Base-by-base conservation (phyloP, 1,139 yeast genomes). In the Yamadazyma diospyri region DNA sequence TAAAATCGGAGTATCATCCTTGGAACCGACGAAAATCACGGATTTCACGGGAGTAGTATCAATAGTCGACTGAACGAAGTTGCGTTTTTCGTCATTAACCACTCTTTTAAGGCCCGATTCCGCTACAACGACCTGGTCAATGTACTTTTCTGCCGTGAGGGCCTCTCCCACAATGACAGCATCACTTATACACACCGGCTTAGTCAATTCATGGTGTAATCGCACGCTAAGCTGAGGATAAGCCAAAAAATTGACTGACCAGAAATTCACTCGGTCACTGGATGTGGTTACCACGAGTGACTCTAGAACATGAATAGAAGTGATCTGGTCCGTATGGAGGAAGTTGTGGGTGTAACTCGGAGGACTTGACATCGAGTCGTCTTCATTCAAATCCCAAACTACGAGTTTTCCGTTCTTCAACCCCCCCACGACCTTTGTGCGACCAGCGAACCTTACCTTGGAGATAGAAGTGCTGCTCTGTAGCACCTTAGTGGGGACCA, bases 181-280 rank as follows among this genome's bases (percentile, higher is more conserved):
- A 6, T 14, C 27, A 6, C 8, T 17, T 7, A 27, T 27, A 9
- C n/a, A 5, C 12, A 20, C 12, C 14, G 29, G 29, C 15, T n/a
- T 41, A 40, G 5, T 36, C 37, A 8, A 17, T 12, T 8, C 33
- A 27, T 19, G 28, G 32, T 6, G 30, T 27, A 10, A 43, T 16
- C 9, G 17, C 13, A 43, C 23, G 5, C 38, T 40, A 15, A 17
- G 23, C 18, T 39, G 35, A 6, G 48, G 48, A 15, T 39, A 33
- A 16, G 44, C 47, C 5, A 45, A 25, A 27, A 38, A 48, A 37
- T 60, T 65, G 5, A 64, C 50, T 4, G 72, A 65, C 75, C 75
- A 69, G 4, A 55, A 38, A 26, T 66, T 67, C 10, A 67, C 43
- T 5, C 57, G 43, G 0, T 72, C 72, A 20, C 61, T 67, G 4